A percentile compares a stretch with the other conserved stretches of the same genome.
Conservation (phyloP, 1,139 yeast species). For the Hansenula sp. region DNA sequence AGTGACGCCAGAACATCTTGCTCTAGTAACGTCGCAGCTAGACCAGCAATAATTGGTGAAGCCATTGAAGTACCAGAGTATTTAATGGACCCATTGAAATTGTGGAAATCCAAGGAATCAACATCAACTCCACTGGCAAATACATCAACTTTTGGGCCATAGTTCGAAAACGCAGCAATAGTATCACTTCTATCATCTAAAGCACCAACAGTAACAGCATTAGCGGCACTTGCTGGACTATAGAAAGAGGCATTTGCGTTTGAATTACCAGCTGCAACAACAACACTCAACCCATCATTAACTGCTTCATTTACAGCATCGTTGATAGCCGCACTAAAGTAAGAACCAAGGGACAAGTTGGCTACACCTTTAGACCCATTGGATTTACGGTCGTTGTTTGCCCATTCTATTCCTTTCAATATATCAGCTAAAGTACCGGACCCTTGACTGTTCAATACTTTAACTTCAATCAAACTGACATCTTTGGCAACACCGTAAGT, state of each 20-base stretch:
- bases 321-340: conserved; percentile 59
- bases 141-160: conserved; percentile 83
- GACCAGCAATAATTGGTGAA: conserved; percentile 75
- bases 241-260: conserved; percentile 70
- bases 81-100: conserved; percentile 17
- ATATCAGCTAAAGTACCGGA: conserved; percentile 27
- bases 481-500: conserved; percentile 78
- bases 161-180: conserved; percentile 74
- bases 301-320: conserved; percentile 70
- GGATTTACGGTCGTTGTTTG: conserved; percentile 49
- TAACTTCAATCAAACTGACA: conserved; percentile 59
- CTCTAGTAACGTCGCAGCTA: conserved; percentile 61
- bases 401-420: conserved; percentile 66
- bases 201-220: conserved; percentile 83
- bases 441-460: conserved; percentile 33
- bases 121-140: conserved; percentile 79
- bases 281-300: conserved; percentile 66
- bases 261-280: conserved; percentile 87
- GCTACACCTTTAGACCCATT: conserved; percentile 64
- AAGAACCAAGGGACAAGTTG: conserved; percentile 75
- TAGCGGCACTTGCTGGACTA: conserved; percentile 75
- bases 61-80: conserved; percentile 90
- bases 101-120: conserved; percentile 25
- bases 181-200: conserved; percentile 67
- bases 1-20: conserved; percentile 45